A percentile compares a stretch with the other conserved stretches of the same genome.
phyloP scores from a whole-genome alignment of 2,329 filamentous ascomycete genomes.

The Grosmannia serpens region DNA sequence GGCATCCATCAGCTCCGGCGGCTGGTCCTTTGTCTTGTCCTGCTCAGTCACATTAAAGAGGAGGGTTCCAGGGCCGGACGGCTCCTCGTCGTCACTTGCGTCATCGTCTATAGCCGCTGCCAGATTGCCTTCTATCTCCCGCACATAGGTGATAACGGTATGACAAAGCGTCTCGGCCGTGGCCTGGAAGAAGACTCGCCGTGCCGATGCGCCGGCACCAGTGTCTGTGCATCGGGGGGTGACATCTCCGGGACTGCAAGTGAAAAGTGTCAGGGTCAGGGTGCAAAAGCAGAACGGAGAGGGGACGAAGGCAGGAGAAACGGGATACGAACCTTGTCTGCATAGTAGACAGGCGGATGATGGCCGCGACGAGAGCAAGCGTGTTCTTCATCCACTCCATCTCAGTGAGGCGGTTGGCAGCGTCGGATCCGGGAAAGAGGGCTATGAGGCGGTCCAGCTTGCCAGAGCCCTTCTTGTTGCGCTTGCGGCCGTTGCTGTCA shows the following conservation, averaged over 20 bases:
- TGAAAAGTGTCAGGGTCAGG: background rate
- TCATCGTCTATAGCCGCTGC: background rate
- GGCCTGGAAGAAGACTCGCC: background rate
- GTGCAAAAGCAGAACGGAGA: background rate
- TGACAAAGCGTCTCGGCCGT: conserved; percentile 1
- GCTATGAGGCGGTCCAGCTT: conserved; percentile 8
- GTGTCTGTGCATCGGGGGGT: background rate
- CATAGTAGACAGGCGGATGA: conserved; percentile 1
- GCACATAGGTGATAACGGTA: background rate
- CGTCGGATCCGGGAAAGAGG: conserved; percentile 8
- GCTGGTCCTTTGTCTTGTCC: background rate
- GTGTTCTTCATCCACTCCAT: conserved; percentile 13
- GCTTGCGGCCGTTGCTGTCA: background rate
- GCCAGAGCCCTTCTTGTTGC: background rate
- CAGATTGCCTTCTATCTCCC: background rate
- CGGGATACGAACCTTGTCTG: background rate
- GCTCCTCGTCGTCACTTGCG: background rate
- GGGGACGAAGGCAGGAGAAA: background rate
- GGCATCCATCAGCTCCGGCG: background rate
- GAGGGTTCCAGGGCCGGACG: background rate
- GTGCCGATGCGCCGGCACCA: background rate
- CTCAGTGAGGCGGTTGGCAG: conserved; percentile 7
- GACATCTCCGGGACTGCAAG: background rate
- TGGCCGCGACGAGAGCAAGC: conserved; percentile 4
- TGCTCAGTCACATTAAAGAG: background rate